Percentiles rank a stretch among this genome's conserved stretches.
Conservation (phyloP, 2,329 filamentous ascomycete genomes). For the Ophiostoma ips region DNA sequence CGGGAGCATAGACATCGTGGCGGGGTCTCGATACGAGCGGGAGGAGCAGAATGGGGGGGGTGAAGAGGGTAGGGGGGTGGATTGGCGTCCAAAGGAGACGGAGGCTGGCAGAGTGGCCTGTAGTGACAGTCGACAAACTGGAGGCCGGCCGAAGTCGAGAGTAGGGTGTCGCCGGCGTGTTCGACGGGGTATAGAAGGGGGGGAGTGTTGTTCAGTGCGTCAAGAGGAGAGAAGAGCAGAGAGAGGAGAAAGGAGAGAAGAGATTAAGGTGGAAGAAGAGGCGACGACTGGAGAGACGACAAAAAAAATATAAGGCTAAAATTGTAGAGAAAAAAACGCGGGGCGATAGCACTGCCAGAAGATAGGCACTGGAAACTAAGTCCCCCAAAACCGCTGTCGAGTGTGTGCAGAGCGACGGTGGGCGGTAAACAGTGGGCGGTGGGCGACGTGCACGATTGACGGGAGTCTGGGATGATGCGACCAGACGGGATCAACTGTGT, state of each 20-base stretch:
- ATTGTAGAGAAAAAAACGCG: background rate
- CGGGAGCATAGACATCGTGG: conserved; percentile 68
- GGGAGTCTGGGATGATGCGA: background rate
- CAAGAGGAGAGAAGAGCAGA: background rate
- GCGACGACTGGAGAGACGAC: background rate
- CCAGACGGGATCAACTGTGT: background rate
- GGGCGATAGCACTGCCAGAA: background rate
- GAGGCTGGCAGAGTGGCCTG: background rate
- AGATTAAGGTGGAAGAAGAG: background rate
- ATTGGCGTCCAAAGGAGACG: background rate
- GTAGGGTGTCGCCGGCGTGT: background rate
- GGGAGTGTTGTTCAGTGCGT: background rate
- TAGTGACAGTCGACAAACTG: background rate
- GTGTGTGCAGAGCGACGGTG: background rate
- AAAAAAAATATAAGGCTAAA: conserved; percentile 1
- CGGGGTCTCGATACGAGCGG: conserved; percentile 5
- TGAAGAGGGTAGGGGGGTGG: conserved; percentile 1
- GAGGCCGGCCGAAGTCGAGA: background rate
- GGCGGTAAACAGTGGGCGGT: background rate
- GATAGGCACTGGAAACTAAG: background rate
- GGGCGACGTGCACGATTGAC: background rate
- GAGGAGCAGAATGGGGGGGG: conserved; percentile 1
- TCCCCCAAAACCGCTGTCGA: background rate
- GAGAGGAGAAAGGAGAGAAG: background rate
- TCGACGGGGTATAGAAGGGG: conserved; percentile 1